These are phyloP conservation scores for Parachlorella kessleri DNA, from an alignment of 139 green algal species.

Conservation along the genomic window DNA sequence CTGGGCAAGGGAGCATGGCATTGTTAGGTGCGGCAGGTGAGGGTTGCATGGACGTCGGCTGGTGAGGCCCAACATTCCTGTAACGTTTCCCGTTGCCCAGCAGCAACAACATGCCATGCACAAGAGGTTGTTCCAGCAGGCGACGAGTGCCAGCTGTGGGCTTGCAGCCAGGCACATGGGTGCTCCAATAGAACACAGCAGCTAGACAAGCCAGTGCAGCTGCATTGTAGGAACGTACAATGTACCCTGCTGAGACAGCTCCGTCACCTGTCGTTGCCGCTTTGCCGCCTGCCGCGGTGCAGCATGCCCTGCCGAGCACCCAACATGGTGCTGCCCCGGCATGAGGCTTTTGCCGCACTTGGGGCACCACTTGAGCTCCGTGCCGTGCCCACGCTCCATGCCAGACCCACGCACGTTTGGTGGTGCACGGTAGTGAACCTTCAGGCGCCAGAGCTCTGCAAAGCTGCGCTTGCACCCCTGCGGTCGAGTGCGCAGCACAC, in stretches of 20 bases:
- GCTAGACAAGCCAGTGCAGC: too few species aligned
- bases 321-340: slow-evolving; percentile 84
- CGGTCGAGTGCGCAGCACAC: neutral
- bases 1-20: neutral
- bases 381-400: slow-evolving; percentile 84
- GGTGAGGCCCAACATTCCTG: neutral
- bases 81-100: too few species aligned
- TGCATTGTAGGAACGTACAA: too few species aligned
- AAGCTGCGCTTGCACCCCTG: slow-evolving; percentile 82
- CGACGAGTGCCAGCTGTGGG: neutral
- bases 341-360: slow-evolving; percentile 81
- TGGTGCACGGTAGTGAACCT: slow-evolving; percentile 81
- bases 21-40: neutral
- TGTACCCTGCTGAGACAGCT: neutral
- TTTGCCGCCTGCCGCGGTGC: slow-evolving; percentile 50
- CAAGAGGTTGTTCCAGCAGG: neutral
- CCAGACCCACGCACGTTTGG: slow-evolving; percentile 80
- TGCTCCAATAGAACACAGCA: neutral
- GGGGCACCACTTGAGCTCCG: slow-evolving; percentile 78
- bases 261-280: slow-evolving; percentile 22
- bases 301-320: slow-evolving; percentile 64
- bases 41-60: neutral
- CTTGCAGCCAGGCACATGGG: neutral
- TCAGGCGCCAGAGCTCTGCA: slow-evolving; percentile 75
- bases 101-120: neutral